A percentile compares a stretch with the other conserved stretches of the same genome.
Evolutionary conservation across 2,329 filamentous ascomycete genomes (phyloP).

Genomic region (Chrysosporium queenslandicum): DNA sequence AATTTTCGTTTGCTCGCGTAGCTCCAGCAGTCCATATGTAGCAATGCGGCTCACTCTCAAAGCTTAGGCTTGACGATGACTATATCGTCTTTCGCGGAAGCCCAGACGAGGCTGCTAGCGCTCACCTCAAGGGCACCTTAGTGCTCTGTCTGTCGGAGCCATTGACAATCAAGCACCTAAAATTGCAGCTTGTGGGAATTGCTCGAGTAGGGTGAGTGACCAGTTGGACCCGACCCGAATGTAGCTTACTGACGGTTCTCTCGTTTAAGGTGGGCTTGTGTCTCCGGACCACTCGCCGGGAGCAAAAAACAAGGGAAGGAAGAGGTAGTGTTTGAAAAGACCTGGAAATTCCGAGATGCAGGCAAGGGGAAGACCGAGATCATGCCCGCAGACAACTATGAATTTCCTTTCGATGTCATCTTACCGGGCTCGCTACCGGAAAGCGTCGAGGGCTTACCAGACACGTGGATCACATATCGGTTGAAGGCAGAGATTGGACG

Average conservation of each 20-base stretch:
- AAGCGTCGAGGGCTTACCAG: constrained; percentile 79
- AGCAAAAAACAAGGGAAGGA: constrained; percentile 35
- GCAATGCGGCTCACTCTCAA: not conserved
- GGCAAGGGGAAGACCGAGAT: constrained; percentile 43
- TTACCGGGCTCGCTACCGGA: constrained; percentile 63
- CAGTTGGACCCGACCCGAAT: not conserved
- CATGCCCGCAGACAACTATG: constrained; percentile 65
- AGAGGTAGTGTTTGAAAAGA: constrained; percentile 54
- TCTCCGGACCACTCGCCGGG: constrained; percentile 27
- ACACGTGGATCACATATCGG: constrained; percentile 80
- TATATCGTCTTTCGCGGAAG: constrained; percentile 69
- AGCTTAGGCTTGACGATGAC: constrained; percentile 56
- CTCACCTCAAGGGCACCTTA: constrained; percentile 61
- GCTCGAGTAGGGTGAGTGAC: constrained; percentile 56
- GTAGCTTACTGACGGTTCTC: not conserved
- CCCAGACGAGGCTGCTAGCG: constrained; percentile 65
- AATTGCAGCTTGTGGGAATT: constrained; percentile 60
- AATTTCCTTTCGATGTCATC: constrained; percentile 68
- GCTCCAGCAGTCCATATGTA: not conserved
- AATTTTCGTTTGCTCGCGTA: not conserved
- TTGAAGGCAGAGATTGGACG: constrained; percentile 86
- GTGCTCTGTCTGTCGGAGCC: constrained; percentile 62
- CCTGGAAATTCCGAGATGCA: constrained; percentile 57
- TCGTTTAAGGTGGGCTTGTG: constrained; percentile 17
- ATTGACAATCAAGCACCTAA: constrained; percentile 62